Base-by-base conservation (phyloP, 805 yeast species). In the Starmerella cellae region DNA sequence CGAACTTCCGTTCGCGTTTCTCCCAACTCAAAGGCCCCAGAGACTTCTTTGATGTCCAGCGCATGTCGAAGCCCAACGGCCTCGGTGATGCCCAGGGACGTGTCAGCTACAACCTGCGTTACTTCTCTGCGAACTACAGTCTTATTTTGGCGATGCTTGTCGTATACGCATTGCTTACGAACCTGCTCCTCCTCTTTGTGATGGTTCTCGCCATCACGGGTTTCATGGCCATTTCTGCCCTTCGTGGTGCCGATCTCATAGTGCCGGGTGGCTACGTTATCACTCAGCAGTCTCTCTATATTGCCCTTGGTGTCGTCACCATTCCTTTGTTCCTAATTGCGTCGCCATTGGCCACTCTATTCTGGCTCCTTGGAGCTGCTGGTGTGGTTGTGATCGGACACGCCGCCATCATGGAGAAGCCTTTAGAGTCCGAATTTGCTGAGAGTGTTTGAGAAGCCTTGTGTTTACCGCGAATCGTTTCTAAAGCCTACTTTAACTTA, bases 291-390 rank as follows among this genome's bases (percentile, higher is more conserved):
- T 45, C 52, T 36, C 68, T 91, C 49, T 91, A 87, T 68, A 82
- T 94, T 21, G 84, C 77, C 10, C 69, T 91, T 53, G 63, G 83
- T 43, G 68, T 84, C 49, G 68, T 88, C 46, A 74, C 84, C 34
- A 67, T 83, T 37, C 94, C 94, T 8, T 69, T 83, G 52, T 88
- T 88, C 20, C 72, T 91, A 55, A 66, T 84, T 49, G 94, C 96
- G 19, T 78, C 88, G 51, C 96, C 97, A 22, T 68, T 91, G 49
- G 73, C 88, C 40, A 82, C 96, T 4, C 61, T 91, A 61, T 70
- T 91, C 68, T 91, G 97, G 97, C 73, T 88, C 53, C 71, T 81
- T 53, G 91, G 94, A 53, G 82, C 94, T 14, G 78, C 91, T 31
- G 79, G 79, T 22, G 79, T 79, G 37, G 61, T 80, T 29, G 82